Percentiles rank a stretch among this genome's conserved stretches.
Conservation (phyloP, 75 land plant genomes). For the Gnetum montanum region DNA sequence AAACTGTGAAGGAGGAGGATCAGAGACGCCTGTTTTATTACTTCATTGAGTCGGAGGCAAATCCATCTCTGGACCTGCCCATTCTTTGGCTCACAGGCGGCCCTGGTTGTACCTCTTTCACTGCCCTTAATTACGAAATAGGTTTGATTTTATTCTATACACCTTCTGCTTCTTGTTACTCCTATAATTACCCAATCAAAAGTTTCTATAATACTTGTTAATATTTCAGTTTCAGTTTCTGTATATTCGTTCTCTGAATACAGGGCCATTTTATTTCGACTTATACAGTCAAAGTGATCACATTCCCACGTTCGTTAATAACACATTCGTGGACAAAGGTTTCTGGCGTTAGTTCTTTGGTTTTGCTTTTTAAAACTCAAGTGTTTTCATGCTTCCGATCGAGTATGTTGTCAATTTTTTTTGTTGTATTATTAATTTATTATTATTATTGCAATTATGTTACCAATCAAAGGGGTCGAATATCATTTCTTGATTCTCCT, state of each 20-base stretch:
- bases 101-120: slow-evolving; percentile 71
- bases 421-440: too few species aligned
- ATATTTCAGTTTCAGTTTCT: too few species aligned
- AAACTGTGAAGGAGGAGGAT: slow-evolving; percentile 38
- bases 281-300: slow-evolving; percentile 8
- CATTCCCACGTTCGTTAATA: slow-evolving; percentile 29
- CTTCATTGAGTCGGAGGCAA: slow-evolving; percentile 46
- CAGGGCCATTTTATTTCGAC: slow-evolving; percentile 47
- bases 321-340: slow-evolving; percentile 68
- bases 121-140: slow-evolving; percentile 40
- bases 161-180: neutral
- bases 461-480: slow-evolving; percentile 50
- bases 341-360: too few species aligned
- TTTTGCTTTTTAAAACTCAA: too few species aligned
- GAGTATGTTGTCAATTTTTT: too few species aligned
- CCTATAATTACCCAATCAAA: too few species aligned
- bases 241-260: slow-evolving; percentile 1
- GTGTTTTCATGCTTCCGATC: too few species aligned
- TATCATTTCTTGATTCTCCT: slow-evolving; percentile 34
- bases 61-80: slow-evolving; percentile 47
- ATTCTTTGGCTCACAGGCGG: slow-evolving; percentile 71
- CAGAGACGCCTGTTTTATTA: slow-evolving; percentile 48
- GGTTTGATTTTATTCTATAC: slow-evolving; percentile 14
- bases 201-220: too few species aligned
- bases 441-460: too few species aligned